Evolutionary conservation across 768 basidiomycete species (phyloP), one percentile per base, ranked within the genome.

Genomic region (Cystobasidium onofrii): DNA sequence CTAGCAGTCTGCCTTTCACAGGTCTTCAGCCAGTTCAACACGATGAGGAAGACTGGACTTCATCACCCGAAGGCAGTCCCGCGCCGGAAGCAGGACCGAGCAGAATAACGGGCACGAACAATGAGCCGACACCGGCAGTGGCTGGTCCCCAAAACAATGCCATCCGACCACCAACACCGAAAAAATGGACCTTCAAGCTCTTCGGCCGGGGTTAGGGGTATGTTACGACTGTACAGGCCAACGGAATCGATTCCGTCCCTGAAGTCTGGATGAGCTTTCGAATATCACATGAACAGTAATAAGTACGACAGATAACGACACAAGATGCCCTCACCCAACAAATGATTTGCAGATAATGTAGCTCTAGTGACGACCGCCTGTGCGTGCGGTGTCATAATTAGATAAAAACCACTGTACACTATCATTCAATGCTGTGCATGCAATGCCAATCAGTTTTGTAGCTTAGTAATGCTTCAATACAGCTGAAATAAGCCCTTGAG

Each of bases 331-430:
- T n/a, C n/a, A n/a, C 54, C 23, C 20, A 18, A 55, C 54, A 18
- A 7, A 31, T 6, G 6, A 6, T 6, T 23, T 31, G 54, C 54
- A 31, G 20, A 55, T 23, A 29, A 61, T 33, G 57, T 39, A 31
- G 46, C 33, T 27, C 43, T 46, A 64, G 25, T 72, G 23, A 29
- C 73, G 23, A n/a, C 50, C 72, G 81, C 89, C 84, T 1, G 83
- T 89, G 78, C 90, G 83, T 18, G 90, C 90, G 27, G 81, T 87
- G 33, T 88, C 84, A 81, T 90, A 88, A 82, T 94, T 91, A 69
- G 87, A 85, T 46, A 90, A 77, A 84, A 96, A 93, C 94, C 94
- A 96, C 71, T 88, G 83, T 70, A 92, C 91, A 0, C 87, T 88
- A 73, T 87, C 85, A 44, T 88, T 83, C 74, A 97, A 83, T 29